phyloP scores from a whole-genome alignment of 805 yeast genomes.

The Novakomyces olei region DNA sequence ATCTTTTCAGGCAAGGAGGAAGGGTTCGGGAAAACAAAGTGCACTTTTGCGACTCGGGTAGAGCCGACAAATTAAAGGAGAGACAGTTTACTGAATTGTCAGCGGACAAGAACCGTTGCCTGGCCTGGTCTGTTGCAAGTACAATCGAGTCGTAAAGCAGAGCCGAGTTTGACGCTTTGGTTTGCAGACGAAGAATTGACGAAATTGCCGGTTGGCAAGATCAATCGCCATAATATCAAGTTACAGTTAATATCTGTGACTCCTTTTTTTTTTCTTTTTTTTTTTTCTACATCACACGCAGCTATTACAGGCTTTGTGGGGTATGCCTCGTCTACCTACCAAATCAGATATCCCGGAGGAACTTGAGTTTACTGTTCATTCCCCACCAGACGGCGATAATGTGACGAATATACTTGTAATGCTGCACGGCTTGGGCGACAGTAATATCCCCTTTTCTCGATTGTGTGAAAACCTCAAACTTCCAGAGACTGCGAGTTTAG shows the following conservation, averaged over 20 bases:
- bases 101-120: too few species aligned
- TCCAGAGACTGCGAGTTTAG: conserved; percentile 1
- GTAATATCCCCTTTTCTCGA: background rate
- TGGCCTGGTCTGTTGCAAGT: too few species aligned
- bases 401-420: conserved; percentile 1
- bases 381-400: background rate
- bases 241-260: background rate
- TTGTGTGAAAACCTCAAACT: background rate
- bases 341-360: too few species aligned
- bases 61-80: too few species aligned
- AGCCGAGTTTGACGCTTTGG: too few species aligned
- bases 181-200: too few species aligned
- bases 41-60: too few species aligned
- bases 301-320: background rate
- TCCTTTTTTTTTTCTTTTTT: background rate
- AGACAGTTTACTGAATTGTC: too few species aligned
- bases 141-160: too few species aligned
- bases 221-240: background rate
- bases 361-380: background rate
- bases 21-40: too few species aligned
- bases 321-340: background rate
- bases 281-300: background rate
- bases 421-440: conserved; percentile 3
- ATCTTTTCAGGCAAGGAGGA: too few species aligned
- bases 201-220: too few species aligned